A percentile compares a stretch with the other conserved stretches of the same genome.
Conservation (phyloP, 2,329 filamentous ascomycete species). For the Alternaria arbusti region DNA sequence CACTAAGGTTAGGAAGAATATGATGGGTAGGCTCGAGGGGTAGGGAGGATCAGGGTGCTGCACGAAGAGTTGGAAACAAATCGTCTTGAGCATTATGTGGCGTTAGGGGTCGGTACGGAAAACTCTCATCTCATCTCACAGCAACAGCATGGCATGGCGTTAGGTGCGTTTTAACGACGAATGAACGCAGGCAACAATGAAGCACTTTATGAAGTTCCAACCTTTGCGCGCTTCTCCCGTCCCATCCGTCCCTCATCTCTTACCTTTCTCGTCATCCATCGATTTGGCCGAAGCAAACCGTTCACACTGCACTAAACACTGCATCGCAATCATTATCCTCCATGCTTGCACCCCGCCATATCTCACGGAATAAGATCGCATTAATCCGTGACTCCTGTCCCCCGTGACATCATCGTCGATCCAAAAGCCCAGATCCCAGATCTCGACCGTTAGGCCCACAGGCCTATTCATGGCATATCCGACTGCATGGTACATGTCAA, state of each 20-base stretch:
- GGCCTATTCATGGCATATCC: background rate
- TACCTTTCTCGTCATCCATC: background rate
- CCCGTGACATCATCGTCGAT: background rate
- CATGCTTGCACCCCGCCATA: background rate
- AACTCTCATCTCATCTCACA: background rate
- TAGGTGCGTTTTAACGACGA: background rate
- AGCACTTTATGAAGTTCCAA: background rate
- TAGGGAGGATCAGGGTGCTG: background rate
- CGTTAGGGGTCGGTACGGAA: background rate
- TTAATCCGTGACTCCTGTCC: background rate
- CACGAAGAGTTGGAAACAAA: background rate
- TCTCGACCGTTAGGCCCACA: background rate
- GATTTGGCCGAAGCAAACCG: background rate
- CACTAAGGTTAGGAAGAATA: conserved; percentile 67
- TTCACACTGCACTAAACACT: background rate
- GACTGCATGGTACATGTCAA: background rate
- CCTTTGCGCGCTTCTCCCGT: background rate
- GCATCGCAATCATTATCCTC: background rate
- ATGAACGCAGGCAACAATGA: background rate
- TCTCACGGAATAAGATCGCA: background rate
- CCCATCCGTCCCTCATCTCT: background rate
- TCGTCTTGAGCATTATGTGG: background rate
- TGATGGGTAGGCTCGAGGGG: conserved; percentile 63
- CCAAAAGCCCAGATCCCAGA: background rate
- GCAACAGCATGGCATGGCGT: background rate